These are phyloP conservation scores for Crucihimalaya himalaica DNA, from an alignment of 345 rosid species.

Conservation along the genomic window DNA sequence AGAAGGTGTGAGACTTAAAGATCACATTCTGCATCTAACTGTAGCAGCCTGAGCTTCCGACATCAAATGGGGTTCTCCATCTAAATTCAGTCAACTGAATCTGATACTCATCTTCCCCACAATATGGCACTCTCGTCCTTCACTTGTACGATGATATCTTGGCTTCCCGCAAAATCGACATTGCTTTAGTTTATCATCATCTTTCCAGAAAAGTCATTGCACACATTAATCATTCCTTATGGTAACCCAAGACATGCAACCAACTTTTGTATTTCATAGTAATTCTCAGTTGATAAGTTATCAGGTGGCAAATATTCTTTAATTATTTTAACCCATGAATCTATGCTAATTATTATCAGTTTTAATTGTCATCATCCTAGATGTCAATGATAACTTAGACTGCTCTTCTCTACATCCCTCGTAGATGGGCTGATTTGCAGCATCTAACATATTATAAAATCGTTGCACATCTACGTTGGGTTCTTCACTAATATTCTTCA, in stretches of 20 bases:
- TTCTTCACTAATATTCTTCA: no score
- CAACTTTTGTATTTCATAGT: neutral
- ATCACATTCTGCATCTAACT: neutral
- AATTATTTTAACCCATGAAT: neutral
- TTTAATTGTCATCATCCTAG: no score
- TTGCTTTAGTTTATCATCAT: neutral
- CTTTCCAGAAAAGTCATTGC: neutral
- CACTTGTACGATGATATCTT: neutral
- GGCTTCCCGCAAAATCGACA: no score
- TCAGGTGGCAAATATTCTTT: neutral
- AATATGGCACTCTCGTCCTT: no score
- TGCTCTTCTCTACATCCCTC: no score
- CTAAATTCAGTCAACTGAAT: neutral
- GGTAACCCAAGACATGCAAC: neutral
- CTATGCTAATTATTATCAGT: neutral
- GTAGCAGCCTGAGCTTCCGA: neutral
- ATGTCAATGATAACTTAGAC: no score
- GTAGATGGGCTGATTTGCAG: no score
- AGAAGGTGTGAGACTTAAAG: conserved; percentile 1
- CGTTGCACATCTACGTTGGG: no score
- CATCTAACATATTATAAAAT: no score
- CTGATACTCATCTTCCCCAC: neutral
- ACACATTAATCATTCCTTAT: neutral
- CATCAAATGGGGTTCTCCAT: neutral
- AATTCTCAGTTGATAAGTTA: neutral